Evolutionary conservation across 495 filamentous ascomycete genomes (phyloP), one percentile per base, ranked within the genome.

Genomic region (Podospora anserina): DNA sequence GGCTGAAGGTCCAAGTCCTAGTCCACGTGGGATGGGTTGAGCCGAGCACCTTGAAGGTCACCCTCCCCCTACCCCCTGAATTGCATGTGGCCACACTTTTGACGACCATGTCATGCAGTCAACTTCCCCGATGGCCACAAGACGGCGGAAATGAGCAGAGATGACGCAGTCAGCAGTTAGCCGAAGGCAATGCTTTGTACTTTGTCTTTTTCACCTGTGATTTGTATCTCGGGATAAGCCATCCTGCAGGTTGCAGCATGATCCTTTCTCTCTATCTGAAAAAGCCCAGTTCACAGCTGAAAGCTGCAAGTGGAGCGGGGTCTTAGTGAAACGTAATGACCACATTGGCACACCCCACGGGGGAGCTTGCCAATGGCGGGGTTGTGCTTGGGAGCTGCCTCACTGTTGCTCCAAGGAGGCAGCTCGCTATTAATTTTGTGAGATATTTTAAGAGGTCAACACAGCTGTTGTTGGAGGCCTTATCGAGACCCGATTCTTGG

Each of bases 401-500:
- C 30, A 32, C 23, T 32, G 30, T 32, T 5, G 30, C 30, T 32
- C 30, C 30, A 32, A 32, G 30, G 55, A 58, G 55, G n/a, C 55
- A 58, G n/a, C 55, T 26, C n/a, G 55, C n/a, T 2, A 58, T 26
- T 19, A 58, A 58, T 20, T 26, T 58, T 26, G 19, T 20, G 55
- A 58, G 55, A 26, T 26, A 58, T 26, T 19, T 58, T 58, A 26
- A 26, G n/a, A 26, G 55, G 55, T 26, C 55, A 20, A 26, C 23
- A 32, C 30, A 4, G 18, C 30, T n/a, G 60, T 18, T 49, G 32
- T 44, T 63, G 27, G 61, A 63, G 61, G 61, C 61, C 61, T 63
- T 39, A 63, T 63, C 30, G 2, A 26, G 30, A 63, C 61, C 61
- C 34, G 61, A 63, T 19, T 62, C 61, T 63, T 63, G 61, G 61